Base-by-base conservation (phyloP, 208 protist species). In the Acanthamoeba healyi region DNA sequence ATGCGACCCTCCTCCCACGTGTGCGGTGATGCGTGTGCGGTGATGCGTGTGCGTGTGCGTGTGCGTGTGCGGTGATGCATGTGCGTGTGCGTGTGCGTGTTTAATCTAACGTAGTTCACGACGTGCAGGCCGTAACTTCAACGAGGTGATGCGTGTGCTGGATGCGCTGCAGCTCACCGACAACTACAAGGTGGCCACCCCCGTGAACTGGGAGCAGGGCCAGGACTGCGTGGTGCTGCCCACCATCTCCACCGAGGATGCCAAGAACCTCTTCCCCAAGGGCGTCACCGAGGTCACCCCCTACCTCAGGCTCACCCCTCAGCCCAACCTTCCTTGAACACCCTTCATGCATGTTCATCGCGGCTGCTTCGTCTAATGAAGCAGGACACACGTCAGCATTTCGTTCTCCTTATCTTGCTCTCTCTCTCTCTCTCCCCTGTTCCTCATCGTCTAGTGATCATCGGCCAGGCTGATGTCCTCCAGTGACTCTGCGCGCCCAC, bases 111-210 rank as follows among this genome's bases (percentile, higher is more conserved):
- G 2, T n/a, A 10, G 54, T 15, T 24, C n/a, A 22, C 67, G 14
- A 14, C 2, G 0, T 2, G 19, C 77, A 90, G 92, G 92, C 46
- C 92, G 92, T n/a, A 94, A 94, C 92, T 94, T 94, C 79, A n/a
- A 96, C 91, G 96, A 97, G 95, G 82, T 97, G 40, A 38, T 97
- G 24, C 95, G 96, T 61, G 96, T 96, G 17, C 29, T 97, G 0
- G 96, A 97, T 70, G 95, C 96, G 15, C 93, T 97, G 19, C 96
- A 97, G 96, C 96, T 97, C 51, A 97, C 96, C 5, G 95, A 87
- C 32, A 94, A 95, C 29, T 63, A 96, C 61, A 95, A 88, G 38
- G 95, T 97, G 19, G 96, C 96, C 12, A 97, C 96, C 29, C 96
- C 96, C 49, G 95, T 87, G 24, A 94, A 97, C 92, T 97, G 96